These are phyloP conservation scores for Aspergillus aculeatinus DNA, from an alignment of 2,329 filamentous ascomycete genomes.

Conservation along the genomic window DNA sequence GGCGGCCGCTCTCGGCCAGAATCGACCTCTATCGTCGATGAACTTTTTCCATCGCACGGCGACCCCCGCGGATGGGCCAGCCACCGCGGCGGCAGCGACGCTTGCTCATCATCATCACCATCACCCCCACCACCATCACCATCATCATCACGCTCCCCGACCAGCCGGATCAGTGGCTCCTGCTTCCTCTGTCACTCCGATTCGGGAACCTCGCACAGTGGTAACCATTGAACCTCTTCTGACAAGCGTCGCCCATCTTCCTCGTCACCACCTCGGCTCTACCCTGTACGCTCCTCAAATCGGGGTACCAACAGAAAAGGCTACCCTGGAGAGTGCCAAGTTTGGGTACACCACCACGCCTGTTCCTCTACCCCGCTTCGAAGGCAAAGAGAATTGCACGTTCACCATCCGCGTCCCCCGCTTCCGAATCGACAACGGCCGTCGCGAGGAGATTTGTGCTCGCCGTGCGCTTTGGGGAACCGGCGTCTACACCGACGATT, in stretches of 20 bases:
- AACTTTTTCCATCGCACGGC: constrained; percentile 31
- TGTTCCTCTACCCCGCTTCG: constrained; percentile 71
- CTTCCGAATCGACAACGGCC: constrained; percentile 66
- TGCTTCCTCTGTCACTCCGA: constrained; percentile 33
- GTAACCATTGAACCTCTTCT: constrained; percentile 70
- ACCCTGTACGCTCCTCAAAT: constrained; percentile 75
- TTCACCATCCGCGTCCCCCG: constrained; percentile 84
- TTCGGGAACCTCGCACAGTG: constrained; percentile 61
- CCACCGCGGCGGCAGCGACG: constrained; percentile 12
- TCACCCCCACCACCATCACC: constrained; percentile 41
- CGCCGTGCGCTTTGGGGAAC: constrained; percentile 86
- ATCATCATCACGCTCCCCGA: constrained; percentile 31
- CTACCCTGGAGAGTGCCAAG: constrained; percentile 50
- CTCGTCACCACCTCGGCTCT: constrained; percentile 79
- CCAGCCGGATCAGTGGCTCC: constrained; percentile 22
- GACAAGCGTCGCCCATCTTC: constrained; percentile 67
- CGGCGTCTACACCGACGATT: constrained; percentile 93
- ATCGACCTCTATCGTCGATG: constrained; percentile 27
- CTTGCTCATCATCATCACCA: constrained; percentile 42
- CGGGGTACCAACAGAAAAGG: constrained; percentile 44
- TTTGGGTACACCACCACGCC: constrained; percentile 62
- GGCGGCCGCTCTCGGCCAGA: constrained; percentile 22
- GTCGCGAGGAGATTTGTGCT: constrained; percentile 79
- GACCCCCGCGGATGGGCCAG: constrained; percentile 27
- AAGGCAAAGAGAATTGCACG: constrained; percentile 82